These are phyloP conservation scores for Colletotrichum sp. DNA, from an alignment of 2,329 filamentous ascomycete genomes.

Conservation along the genomic window DNA sequence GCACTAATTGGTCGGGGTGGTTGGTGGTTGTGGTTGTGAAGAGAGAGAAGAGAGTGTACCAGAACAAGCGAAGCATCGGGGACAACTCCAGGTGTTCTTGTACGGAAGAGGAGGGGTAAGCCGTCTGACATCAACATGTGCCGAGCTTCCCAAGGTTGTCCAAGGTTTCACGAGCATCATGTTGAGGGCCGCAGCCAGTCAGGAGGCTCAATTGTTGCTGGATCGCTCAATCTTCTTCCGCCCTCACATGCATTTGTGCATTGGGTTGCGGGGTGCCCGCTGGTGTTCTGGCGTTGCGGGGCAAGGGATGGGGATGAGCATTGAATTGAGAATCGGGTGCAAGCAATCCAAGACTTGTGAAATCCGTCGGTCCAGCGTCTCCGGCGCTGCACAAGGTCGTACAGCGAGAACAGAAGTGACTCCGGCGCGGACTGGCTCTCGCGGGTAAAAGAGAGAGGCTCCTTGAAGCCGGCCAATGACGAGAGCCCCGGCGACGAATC, in stretches of 20 bases:
- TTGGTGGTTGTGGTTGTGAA: background rate
- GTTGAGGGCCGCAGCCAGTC: background rate
- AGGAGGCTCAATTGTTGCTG: background rate
- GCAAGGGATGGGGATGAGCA: background rate
- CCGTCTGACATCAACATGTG: conserved; percentile 16
- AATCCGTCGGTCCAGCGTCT: background rate
- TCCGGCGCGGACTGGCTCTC: conserved; percentile 6
- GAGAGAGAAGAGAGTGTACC: background rate
- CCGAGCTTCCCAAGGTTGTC: conserved; percentile 15
- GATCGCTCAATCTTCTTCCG: conserved; percentile 3
- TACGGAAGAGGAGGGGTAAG: conserved; percentile 12
- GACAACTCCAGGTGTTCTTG: conserved; percentile 9
- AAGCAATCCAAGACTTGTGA: background rate
- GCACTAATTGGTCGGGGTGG: background rate
- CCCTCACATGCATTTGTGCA: conserved; percentile 19
- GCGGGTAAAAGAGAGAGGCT: conserved; percentile 15
- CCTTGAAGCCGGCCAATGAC: background rate
- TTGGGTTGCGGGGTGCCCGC: conserved; percentile 13
- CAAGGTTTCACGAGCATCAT: conserved; percentile 12
- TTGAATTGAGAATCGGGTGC: background rate
- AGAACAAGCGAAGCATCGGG: background rate
- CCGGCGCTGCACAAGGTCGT: background rate
- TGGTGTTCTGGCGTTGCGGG: conserved; percentile 2
- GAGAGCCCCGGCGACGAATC: conserved; percentile 6
- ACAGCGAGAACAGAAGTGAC: background rate